These are phyloP conservation scores for Backusella parvicylindrica DNA, from an alignment of 192 early-diverging fungal genomes.

Conservation along the genomic window DNA sequence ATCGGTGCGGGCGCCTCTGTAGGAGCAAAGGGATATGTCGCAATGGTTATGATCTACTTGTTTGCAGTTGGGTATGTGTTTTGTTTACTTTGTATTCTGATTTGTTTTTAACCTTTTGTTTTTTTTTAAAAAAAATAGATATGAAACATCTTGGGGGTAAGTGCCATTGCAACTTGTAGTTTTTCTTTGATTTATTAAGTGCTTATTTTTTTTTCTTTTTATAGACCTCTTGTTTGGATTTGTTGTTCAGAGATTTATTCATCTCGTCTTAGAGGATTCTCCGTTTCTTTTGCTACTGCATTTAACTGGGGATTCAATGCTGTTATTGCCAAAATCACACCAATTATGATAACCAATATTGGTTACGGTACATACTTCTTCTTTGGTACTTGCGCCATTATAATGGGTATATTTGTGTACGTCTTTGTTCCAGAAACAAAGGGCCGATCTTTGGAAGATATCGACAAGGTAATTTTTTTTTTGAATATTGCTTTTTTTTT, in stretches of 20 bases:
- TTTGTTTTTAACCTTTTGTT: not conserved
- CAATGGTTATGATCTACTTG: constrained; percentile 28
- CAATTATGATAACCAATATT: constrained; percentile 26
- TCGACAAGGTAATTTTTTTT: constrained; percentile 57
- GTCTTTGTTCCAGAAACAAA: constrained; percentile 67
- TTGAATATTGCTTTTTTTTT: not conserved
- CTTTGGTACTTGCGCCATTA: constrained; percentile 40
- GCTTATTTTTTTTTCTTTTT: no score
- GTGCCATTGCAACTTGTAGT: no score
- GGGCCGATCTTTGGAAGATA: constrained; percentile 78
- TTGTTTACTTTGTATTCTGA: not conserved
- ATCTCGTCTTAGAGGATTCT: constrained; percentile 62
- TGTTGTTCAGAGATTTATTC: constrained; percentile 78
- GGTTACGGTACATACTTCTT: constrained; percentile 44
- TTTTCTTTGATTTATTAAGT: no score
- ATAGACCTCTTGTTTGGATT: constrained; percentile 75
- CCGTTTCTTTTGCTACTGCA: constrained; percentile 57
- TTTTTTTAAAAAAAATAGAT: not conserved
- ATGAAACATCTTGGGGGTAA: constrained; percentile 43
- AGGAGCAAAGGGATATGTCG: constrained; percentile 24
- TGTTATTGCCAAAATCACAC: constrained; percentile 53
- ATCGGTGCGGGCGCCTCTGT: not conserved
- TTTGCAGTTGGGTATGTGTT: constrained; percentile 16
- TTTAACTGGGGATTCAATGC: constrained; percentile 70
- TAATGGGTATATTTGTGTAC: constrained; percentile 39